phyloP scores from a whole-genome alignment of 768 basidiomycete species.

The Agrocybe praecox region DNA sequence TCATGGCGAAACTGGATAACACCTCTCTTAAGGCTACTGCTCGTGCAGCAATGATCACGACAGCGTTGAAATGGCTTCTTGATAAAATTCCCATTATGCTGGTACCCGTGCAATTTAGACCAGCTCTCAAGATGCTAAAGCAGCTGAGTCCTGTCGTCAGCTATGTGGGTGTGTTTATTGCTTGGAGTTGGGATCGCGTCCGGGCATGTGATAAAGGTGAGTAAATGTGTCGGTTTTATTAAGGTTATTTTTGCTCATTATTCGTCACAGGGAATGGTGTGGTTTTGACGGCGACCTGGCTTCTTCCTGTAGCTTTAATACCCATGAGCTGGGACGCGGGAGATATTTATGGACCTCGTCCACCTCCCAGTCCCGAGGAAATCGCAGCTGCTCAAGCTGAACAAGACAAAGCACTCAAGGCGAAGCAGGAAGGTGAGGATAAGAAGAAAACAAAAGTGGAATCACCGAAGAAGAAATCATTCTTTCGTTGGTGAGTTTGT shows the following conservation, averaged over 20 bases:
- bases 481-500: slow-evolving; percentile 23
- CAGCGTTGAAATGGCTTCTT: slow-evolving; percentile 73
- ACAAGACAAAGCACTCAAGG: slow-evolving; percentile 5
- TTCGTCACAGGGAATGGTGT: slow-evolving; percentile 65
- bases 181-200: slow-evolving; percentile 79
- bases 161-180: slow-evolving; percentile 75
- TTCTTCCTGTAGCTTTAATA: slow-evolving; percentile 74
- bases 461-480: slow-evolving; percentile 16
- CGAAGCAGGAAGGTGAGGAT: slow-evolving; percentile 9
- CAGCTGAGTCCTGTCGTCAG: slow-evolving; percentile 64
- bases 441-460: slow-evolving; percentile 1
- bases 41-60: slow-evolving; percentile 73
- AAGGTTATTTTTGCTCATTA: slow-evolving; percentile 4
- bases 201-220: slow-evolving; percentile 68
- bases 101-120: slow-evolving; percentile 62
- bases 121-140: slow-evolving; percentile 61
- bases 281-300: slow-evolving; percentile 82
- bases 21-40: slow-evolving; percentile 69
- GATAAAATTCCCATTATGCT: slow-evolving; percentile 61
- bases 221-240: slow-evolving; percentile 8
- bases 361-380: slow-evolving; percentile 24
- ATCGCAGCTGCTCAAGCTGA: slow-evolving; percentile 7
- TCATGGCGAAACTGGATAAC: slow-evolving; percentile 65
- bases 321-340: slow-evolving; percentile 75
- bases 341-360: slow-evolving; percentile 35